Percentiles rank a stretch among this genome's conserved stretches.
phyloP scores from a whole-genome alignment of 208 protist genomes.

The Trypanosoma rangeli region DNA sequence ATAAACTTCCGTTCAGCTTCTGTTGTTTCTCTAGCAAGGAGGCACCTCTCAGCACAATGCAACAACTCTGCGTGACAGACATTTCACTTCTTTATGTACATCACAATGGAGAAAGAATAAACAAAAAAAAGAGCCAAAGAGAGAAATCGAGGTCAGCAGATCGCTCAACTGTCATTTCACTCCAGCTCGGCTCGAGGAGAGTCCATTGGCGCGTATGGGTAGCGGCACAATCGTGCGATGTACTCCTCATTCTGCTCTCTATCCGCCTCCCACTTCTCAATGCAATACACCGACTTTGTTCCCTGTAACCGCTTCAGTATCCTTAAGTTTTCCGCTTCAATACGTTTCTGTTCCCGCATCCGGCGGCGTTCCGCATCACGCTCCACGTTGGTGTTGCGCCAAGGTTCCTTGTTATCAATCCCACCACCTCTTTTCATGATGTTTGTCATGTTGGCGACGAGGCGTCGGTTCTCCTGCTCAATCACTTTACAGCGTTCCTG shows the following conservation, averaged over 20 bases:
- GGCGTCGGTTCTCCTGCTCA: slow-evolving; percentile 50
- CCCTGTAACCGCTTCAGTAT: slow-evolving; percentile 52
- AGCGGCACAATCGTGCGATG: slow-evolving; percentile 53
- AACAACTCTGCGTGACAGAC: not conserved
- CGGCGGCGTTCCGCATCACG: slow-evolving; percentile 50
- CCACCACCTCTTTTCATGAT: slow-evolving; percentile 65
- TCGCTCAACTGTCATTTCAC: not conserved
- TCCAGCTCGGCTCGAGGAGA: not conserved
- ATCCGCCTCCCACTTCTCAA: slow-evolving; percentile 49
- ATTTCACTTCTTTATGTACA: not conserved
- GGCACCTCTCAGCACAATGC: not conserved
- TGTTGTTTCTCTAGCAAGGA: not conserved
- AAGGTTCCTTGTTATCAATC: slow-evolving; percentile 69
- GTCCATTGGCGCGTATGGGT: slow-evolving; percentile 50
- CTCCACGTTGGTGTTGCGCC: slow-evolving; percentile 42
- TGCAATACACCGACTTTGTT: slow-evolving; percentile 42
- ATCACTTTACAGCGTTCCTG: slow-evolving; percentile 39
- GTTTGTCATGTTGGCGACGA: slow-evolving; percentile 58
- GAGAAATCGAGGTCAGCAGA: not conserved
- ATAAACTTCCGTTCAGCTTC: not conserved
- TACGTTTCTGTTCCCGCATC: slow-evolving; percentile 28
- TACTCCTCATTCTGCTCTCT: slow-evolving; percentile 51
- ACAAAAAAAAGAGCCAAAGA: slow-evolving; percentile 15
- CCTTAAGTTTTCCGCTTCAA: slow-evolving; percentile 55
- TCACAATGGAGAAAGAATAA: not conserved